A percentile compares a stretch with the other conserved stretches of the same genome.
phyloP scores from a whole-genome alignment of 495 filamentous ascomycete genomes.

The Achaetomiella virescens region DNA sequence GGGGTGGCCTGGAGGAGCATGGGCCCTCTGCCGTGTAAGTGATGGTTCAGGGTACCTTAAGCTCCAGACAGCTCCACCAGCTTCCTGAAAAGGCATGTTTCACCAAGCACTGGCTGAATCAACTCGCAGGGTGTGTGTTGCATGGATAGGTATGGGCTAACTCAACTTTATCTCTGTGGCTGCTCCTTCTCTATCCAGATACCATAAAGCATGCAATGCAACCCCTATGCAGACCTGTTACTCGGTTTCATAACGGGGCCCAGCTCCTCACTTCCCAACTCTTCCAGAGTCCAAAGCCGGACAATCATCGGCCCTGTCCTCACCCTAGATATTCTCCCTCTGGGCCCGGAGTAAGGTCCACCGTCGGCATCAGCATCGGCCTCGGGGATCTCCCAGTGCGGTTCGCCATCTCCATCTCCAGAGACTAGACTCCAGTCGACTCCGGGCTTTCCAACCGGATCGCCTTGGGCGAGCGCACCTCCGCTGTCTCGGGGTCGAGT shows the following conservation, averaged over 20 bases:
- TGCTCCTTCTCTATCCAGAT: too few relatives aligned
- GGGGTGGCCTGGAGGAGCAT: background rate
- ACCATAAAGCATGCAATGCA: background rate
- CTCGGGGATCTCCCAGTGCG: too few relatives aligned
- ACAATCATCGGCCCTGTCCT: constrained; percentile 4
- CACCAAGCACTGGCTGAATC: too few relatives aligned
- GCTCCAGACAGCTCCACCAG: background rate
- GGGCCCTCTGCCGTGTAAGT: background rate
- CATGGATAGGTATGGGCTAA: too few relatives aligned
- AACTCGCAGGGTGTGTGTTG: too few relatives aligned
- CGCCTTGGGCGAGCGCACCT: background rate
- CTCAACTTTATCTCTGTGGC: too few relatives aligned
- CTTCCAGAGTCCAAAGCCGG: background rate
- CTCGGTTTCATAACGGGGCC: background rate
- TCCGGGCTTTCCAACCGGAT: background rate
- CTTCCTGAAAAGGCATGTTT: too few relatives aligned
- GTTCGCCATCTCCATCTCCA: background rate
- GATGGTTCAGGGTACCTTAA: background rate
- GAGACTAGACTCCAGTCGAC: background rate
- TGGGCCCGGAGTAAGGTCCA: background rate
- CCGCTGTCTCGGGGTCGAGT: background rate
- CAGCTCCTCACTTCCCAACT: background rate
- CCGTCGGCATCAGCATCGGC: background rate
- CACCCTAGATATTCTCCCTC: background rate
- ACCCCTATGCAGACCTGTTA: background rate